phyloP scores from a whole-genome alignment of 345 rosid genomes.

The Citrus australasica region DNA sequence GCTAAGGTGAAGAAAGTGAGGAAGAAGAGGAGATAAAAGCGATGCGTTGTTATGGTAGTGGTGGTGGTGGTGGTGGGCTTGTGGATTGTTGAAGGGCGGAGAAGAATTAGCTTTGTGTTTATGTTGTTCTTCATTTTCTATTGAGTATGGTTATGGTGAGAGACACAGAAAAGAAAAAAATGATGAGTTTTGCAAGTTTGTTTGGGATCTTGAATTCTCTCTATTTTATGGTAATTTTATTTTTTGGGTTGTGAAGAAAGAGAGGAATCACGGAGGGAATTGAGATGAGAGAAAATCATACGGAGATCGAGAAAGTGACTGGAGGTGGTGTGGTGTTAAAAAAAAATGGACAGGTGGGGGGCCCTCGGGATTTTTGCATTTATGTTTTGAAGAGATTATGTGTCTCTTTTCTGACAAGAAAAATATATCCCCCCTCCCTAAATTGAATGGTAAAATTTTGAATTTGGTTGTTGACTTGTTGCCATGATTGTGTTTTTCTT shows the following conservation, averaged over 20 bases:
- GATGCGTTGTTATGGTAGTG: conserved; percentile 26
- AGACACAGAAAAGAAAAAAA: neutral
- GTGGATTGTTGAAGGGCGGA: conserved; percentile 63
- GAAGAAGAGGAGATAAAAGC: conserved; percentile 55
- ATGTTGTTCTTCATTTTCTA: conserved; percentile 51
- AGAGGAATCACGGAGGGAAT: conserved; percentile 33
- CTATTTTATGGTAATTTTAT: too few species aligned
- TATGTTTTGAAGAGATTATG: neutral
- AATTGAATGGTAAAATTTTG: neutral
- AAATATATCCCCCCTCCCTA: too few species aligned
- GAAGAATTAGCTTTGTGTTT: conserved; percentile 67
- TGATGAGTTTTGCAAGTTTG: neutral
- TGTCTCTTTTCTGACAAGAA: neutral
- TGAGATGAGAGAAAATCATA: neutral
- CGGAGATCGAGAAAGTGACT: neutral
- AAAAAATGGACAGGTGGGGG: neutral
- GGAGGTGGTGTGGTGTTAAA: neutral
- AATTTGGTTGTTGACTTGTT: neutral
- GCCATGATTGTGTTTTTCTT: too few species aligned
- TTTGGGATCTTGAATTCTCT: neutral
- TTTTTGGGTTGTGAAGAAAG: neutral
- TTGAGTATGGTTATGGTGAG: neutral
- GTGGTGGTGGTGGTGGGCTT: conserved; percentile 38
- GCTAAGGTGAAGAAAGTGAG: conserved; percentile 60
- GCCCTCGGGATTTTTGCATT: neutral